A percentile compares a stretch with the other conserved stretches of the same genome.
Evolutionary conservation across 495 filamentous ascomycete genomes (phyloP).

Genomic region (Sordaria brevicollis): DNA sequence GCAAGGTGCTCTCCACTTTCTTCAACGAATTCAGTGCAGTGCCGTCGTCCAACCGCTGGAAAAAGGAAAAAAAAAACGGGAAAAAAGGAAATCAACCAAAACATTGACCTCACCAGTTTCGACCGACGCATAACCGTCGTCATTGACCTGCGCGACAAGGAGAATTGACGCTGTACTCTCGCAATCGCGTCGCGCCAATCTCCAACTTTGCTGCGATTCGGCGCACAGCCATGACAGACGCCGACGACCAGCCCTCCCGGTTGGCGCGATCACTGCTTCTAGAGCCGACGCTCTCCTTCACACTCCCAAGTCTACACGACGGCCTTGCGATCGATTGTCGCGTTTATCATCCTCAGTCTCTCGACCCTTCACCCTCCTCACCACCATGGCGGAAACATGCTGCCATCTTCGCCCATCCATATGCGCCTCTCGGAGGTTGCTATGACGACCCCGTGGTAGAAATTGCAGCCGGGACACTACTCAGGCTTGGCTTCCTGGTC

Average conservation of each 20-base stretch:
- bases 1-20: neutral
- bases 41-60: neutral
- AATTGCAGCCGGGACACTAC: conserved; percentile 48
- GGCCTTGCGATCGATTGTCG: conserved; percentile 63
- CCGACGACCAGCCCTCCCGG: neutral
- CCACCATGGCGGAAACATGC: conserved; percentile 41
- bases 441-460: conserved; percentile 74
- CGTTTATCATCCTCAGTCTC: conserved; percentile 56
- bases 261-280: conserved; percentile 24
- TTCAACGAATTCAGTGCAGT: neutral
- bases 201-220: neutral
- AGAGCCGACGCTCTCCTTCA: conserved; percentile 57
- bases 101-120: neutral
- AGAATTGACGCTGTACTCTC: neutral
- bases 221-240: conserved; percentile 1
- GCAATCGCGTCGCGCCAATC: neutral
- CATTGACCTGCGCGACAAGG: neutral
- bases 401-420: conserved; percentile 84
- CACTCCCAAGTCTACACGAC: conserved; percentile 78
- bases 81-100: neutral
- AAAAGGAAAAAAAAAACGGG: neutral
- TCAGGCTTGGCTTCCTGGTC: conserved; percentile 61
- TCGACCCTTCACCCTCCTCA: conserved; percentile 17
- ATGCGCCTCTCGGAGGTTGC: conserved; percentile 75
- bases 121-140: neutral